phyloP scores from a whole-genome alignment of 768 basidiomycete species.

The Termitomyces sp. region DNA sequence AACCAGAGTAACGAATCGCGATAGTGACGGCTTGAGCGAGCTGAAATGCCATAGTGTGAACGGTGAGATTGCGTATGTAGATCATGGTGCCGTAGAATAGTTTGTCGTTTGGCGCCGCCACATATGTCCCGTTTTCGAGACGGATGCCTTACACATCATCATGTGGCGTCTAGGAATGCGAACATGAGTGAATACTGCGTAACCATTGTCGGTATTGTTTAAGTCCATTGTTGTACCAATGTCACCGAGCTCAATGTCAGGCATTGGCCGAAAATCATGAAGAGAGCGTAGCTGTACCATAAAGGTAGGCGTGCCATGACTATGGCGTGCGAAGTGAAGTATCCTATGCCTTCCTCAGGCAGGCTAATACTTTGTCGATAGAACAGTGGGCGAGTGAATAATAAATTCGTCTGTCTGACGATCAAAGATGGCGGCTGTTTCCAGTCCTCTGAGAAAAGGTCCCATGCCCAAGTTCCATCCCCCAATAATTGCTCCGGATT shows the following conservation, averaged over 20 bases:
- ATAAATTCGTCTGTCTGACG: conserved; percentile 19
- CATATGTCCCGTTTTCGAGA: conserved; percentile 19
- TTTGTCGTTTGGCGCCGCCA: conserved; percentile 8
- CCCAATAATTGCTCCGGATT: conserved; percentile 19
- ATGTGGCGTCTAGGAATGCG: conserved; percentile 21
- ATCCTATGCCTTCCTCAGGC: conserved; percentile 22
- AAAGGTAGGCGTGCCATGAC: conserved; percentile 23
- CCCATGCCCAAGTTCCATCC: conserved; percentile 26
- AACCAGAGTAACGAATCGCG: conserved; percentile 22
- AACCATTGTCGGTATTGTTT: conserved; percentile 23
- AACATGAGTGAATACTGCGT: conserved; percentile 19
- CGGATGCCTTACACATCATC: conserved; percentile 18
- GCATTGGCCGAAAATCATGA: conserved; percentile 17
- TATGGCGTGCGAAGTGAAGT: conserved; percentile 22
- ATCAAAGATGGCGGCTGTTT: conserved; percentile 25
- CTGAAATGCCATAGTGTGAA: conserved; percentile 16
- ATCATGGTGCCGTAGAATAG: conserved; percentile 21
- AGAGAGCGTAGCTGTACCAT: conserved; percentile 23
- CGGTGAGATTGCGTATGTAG: conserved; percentile 12
- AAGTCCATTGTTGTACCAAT: conserved; percentile 20
- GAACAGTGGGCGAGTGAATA: conserved; percentile 21
- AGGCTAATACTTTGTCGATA: conserved; percentile 24
- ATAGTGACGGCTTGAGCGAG: conserved; percentile 22
- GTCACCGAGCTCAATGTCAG: conserved; percentile 23
- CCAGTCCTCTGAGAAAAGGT: conserved; percentile 22